These are phyloP conservation scores for Acacia acuminata DNA, from an alignment of 306 rosid species.

Conservation along the genomic window DNA sequence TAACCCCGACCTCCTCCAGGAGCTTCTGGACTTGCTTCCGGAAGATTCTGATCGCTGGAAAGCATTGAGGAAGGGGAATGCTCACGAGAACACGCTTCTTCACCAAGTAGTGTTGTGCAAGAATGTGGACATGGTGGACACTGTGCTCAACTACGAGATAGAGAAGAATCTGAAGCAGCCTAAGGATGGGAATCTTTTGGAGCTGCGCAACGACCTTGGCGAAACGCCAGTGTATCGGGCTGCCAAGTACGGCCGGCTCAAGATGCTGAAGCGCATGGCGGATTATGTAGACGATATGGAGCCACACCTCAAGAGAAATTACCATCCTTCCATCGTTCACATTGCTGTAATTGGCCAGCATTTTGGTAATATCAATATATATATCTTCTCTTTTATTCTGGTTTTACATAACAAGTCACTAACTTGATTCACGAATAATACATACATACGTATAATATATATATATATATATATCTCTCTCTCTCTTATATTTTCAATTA, in stretches of 20 bases:
- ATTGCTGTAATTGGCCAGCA: neutral
- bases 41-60: neutral
- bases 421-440: too few species aligned
- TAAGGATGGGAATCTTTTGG: neutral
- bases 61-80: neutral
- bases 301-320: neutral
- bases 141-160: neutral
- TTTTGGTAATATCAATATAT: conserved; percentile 1
- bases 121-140: neutral
- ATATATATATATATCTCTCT: too few species aligned
- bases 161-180: neutral
- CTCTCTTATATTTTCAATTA: too few species aligned
- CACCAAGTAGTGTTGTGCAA: neutral
- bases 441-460: too few species aligned
- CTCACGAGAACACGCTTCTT: neutral
- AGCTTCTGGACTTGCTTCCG: conserved; percentile 10
- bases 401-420: too few species aligned
- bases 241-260: neutral
- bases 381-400: too few species aligned
- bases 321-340: conserved; percentile 19
- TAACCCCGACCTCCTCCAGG: neutral
- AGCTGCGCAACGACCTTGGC: neutral
- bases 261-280: neutral
- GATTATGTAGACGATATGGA: neutral
- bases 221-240: neutral